These are phyloP conservation scores for Talinum fruticosum DNA, from an alignment of 148 eudicot species.

Conservation along the genomic window DNA sequence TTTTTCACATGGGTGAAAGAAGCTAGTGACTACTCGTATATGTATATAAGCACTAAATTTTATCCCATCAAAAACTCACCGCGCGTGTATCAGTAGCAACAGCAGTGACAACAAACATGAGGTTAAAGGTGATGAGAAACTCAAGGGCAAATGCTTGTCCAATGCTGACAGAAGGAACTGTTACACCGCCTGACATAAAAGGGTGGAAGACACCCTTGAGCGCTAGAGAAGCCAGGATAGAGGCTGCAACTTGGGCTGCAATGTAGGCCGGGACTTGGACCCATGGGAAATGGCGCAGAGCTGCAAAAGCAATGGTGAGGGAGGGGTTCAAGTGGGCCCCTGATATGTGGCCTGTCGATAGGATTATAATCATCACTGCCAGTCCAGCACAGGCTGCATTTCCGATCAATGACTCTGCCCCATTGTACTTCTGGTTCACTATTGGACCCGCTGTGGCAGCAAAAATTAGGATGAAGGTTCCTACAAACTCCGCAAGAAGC, in stretches of 20 bases:
- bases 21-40: too few relatives aligned
- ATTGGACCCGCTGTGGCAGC: conserved; percentile 91
- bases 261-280: conserved; percentile 86
- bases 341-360: conserved; percentile 91
- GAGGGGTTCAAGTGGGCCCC: conserved; percentile 96
- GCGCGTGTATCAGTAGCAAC: conserved; percentile 95
- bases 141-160: conserved; percentile 86
- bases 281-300: conserved; percentile 94
- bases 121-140: conserved; percentile 84
- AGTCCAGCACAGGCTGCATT: conserved; percentile 87
- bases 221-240: conserved; percentile 78
- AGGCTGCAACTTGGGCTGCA: conserved; percentile 81
- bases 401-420: conserved; percentile 70
- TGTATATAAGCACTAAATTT: too few relatives aligned
- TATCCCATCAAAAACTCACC: conserved; percentile 31
- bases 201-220: conserved; percentile 89
- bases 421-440: conserved; percentile 75
- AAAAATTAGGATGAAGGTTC: conserved; percentile 89
- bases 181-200: conserved; percentile 85
- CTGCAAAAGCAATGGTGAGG: conserved; percentile 85
- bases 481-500: conserved; percentile 93
- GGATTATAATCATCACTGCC: conserved; percentile 86
- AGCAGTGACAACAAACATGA: conserved; percentile 91
- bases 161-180: conserved; percentile 58
- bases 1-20: neutral